Evolutionary conservation across 2,329 filamentous ascomycete species (phyloP).

Genomic region (Microcyclospora pomicola): DNA sequence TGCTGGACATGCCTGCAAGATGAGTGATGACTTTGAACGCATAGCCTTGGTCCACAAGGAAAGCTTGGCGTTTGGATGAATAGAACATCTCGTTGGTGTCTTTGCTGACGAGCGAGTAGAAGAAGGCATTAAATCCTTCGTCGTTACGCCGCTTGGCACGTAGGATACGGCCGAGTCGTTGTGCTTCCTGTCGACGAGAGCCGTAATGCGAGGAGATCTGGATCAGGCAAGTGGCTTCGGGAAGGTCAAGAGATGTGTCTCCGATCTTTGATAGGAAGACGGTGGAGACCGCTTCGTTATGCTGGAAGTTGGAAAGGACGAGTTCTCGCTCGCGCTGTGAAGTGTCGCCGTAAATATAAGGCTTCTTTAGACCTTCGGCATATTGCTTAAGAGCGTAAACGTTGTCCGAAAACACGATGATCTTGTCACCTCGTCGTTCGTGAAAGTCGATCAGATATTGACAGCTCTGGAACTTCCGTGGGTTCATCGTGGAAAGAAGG

Average conservation of each 20-base stretch:
- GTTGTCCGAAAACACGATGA: constrained; percentile 97
- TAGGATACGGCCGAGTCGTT: constrained; percentile 82
- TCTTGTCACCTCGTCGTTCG: constrained; percentile 86
- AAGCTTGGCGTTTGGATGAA: constrained; percentile 89
- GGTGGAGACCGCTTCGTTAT: constrained; percentile 79
- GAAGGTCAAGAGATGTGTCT: constrained; percentile 92
- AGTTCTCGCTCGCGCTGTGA: constrained; percentile 71
- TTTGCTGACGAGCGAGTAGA: constrained; percentile 94
- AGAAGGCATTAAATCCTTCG: constrained; percentile 97
- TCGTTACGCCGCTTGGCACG: constrained; percentile 92
- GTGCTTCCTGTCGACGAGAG: constrained; percentile 89
- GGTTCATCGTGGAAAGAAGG: constrained; percentile 91
- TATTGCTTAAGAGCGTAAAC: constrained; percentile 84
- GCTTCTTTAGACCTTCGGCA: constrained; percentile 68
- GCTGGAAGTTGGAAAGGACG: constrained; percentile 88
- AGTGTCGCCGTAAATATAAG: constrained; percentile 84
- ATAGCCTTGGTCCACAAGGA: constrained; percentile 94
- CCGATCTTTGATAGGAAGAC: constrained; percentile 96
- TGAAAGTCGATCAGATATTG: constrained; percentile 98
- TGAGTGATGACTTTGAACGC: constrained; percentile 98
- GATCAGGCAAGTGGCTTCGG: constrained; percentile 90
- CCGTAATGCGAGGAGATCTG: constrained; percentile 97
- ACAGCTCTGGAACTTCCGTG: constrained; percentile 88
- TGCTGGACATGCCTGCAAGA: constrained; percentile 76
- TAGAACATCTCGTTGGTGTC: constrained; percentile 98